Base-by-base conservation (phyloP, 352 stramenopile species). In the Plasmopara viticola region DNA sequence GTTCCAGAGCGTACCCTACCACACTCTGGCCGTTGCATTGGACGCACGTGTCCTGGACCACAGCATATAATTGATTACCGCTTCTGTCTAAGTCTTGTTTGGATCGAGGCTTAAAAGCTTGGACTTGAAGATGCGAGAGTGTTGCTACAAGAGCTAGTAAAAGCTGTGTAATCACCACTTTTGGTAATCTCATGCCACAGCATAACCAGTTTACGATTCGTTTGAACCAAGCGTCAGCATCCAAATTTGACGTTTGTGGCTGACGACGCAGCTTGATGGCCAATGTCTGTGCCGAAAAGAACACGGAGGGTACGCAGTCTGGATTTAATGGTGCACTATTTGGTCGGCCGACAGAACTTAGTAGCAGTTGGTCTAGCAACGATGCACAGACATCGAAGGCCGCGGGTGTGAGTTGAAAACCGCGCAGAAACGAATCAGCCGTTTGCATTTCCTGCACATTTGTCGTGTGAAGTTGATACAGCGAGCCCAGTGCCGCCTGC, bases 271-370 rank as follows among this genome's bases (percentile, higher is more conserved):
- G 52, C 58, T 90, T 90, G 64, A 76, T 89, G n/a, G 79, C 78
- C 44, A 92, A 68, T 58, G 82, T 92, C 68, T 92, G 82, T 14
- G 82, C 66, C 17, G 82, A 70, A 62, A 92, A 92, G 62, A 90
- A 92, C 20, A 87, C 62, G 17, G 79, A 62, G 10, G 80, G 77
- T 10, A 84, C 60, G 13, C 35, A 53, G 13, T 53, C 52, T 46
- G 59, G 49, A 53, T 43, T 17, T 53, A 66, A 35, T 52, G 53
- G 43, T 41, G 44, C 60, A 18, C 43, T 41, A n/a, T 48, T 52
- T 4, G 29, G 49, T 47, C 28, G 52, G 8, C 41, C n/a, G 18
- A 31, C 18, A 46, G 10, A 35, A 39, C 7, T 34, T 39, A 44
- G 51, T n/a, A 93, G 50, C 38, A 84, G 72, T 42, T 71, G 70